Evolutionary conservation across 495 filamentous ascomycete genomes (phyloP).

Genomic region (Podospora pseudocomata): DNA sequence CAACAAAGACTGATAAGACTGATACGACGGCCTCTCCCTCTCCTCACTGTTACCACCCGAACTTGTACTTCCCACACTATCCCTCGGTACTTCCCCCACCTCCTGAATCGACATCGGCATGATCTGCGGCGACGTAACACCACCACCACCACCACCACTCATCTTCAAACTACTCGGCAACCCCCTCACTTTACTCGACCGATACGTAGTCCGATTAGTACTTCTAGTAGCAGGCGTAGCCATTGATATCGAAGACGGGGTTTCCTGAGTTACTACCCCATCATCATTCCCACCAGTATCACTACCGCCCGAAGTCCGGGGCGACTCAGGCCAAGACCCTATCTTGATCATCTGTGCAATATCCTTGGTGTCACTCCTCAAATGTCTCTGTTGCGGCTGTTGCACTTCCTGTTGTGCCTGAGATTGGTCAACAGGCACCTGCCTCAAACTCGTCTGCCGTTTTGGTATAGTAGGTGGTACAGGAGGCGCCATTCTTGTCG

Average conservation of each 20-base stretch:
- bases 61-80: not conserved
- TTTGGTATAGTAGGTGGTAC: constrained; percentile 34
- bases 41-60: not conserved
- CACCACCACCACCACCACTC: not conserved
- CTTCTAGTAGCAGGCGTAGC: not conserved
- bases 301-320: not conserved
- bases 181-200: not conserved
- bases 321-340: not conserved
- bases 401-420: not conserved
- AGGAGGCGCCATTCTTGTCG: constrained; percentile 26
- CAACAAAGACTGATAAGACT: not conserved
- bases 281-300: not conserved
- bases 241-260: not conserved
- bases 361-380: not conserved
- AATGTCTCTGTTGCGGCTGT: not conserved
- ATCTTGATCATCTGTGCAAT: not conserved
- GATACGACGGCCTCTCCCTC: not conserved
- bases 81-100: not conserved
- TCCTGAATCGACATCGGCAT: not conserved
- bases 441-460: constrained; percentile 31
- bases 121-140: not conserved
- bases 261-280: not conserved
- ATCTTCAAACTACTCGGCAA: not conserved
- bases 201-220: not conserved
- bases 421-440: not conserved